Evolutionary conservation across 106 monocot species (phyloP).

Genomic region (Gastrodia elata): DNA sequence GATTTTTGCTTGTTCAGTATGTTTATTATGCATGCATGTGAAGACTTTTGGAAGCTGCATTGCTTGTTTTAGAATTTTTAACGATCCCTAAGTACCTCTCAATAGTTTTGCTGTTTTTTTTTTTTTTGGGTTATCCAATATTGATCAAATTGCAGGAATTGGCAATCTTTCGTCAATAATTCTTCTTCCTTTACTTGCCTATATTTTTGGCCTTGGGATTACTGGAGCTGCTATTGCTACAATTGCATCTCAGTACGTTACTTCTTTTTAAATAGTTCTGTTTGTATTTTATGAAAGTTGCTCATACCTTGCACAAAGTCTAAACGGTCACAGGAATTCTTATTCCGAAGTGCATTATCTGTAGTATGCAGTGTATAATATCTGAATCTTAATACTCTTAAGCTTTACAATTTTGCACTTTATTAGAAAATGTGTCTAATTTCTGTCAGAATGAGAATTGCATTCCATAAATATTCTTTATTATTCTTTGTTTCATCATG

Average conservation of each 20-base stretch:
- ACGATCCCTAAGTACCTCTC: neutral
- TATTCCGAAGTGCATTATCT: neutral
- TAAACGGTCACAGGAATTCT: conserved; percentile 1
- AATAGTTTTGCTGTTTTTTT: neutral
- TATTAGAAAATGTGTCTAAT: neutral
- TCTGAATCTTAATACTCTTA: neutral
- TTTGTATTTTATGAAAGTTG: conserved; percentile 7
- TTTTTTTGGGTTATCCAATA: conserved; percentile 10
- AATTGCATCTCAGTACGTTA: conserved; percentile 82
- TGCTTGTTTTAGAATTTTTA: neutral
- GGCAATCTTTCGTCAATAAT: conserved; percentile 75
- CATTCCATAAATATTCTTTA: neutral
- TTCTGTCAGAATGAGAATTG: neutral
- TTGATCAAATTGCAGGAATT: conserved; percentile 41
- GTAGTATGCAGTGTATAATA: neutral
- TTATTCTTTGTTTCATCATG: neutral
- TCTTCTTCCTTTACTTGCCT: conserved; percentile 74
- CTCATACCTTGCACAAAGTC: neutral
- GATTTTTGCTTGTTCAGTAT: neutral
- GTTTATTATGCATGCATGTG: neutral
- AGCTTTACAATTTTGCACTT: neutral
- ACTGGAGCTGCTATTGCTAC: conserved; percentile 92
- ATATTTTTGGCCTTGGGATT: conserved; percentile 63
- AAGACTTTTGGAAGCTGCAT: neutral
- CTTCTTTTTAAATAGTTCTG: neutral